phyloP scores from a whole-genome alignment of 2,329 filamentous ascomycete genomes.

The Colletotrichum sp. region DNA sequence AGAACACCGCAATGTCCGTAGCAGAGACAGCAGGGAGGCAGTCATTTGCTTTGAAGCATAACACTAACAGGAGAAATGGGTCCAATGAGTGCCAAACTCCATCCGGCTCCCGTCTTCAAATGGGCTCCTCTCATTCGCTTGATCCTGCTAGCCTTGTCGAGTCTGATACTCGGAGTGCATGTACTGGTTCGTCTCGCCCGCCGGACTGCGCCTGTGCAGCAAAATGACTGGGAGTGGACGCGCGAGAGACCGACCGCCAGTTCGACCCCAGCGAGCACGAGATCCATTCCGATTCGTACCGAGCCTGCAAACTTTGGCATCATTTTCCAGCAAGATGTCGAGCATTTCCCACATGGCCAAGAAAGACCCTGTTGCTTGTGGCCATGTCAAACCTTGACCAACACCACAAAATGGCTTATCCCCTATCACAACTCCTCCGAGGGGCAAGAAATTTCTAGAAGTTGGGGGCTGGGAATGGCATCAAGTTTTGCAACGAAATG shows the following conservation, averaged over 20 bases:
- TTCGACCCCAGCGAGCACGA: slow-evolving; percentile 9
- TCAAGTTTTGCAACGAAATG: background rate
- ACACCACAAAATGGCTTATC: background rate
- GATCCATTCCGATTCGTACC: slow-evolving; percentile 13
- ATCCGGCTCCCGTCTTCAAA: background rate
- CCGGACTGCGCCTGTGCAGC: background rate
- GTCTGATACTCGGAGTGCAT: background rate
- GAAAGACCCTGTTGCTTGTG: background rate
- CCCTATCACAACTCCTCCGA: background rate
- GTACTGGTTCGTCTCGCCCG: slow-evolving; percentile 10
- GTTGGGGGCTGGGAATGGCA: slow-evolving; percentile 3
- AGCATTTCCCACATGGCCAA: background rate
- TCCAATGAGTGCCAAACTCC: background rate
- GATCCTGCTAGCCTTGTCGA: background rate
- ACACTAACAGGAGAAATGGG: background rate
- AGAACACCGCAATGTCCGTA: background rate
- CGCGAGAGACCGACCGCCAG: slow-evolving; percentile 14
- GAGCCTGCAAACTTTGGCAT: slow-evolving; percentile 1
- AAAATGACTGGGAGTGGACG: background rate
- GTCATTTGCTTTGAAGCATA: background rate
- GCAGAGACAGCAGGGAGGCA: background rate
- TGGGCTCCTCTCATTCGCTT: background rate
- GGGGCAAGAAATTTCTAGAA: slow-evolving; percentile 3
- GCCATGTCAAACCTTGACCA: background rate
- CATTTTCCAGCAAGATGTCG: background rate